Evolutionary conservation across 768 basidiomycete genomes (phyloP).

Genomic region (Russula earlei): DNA sequence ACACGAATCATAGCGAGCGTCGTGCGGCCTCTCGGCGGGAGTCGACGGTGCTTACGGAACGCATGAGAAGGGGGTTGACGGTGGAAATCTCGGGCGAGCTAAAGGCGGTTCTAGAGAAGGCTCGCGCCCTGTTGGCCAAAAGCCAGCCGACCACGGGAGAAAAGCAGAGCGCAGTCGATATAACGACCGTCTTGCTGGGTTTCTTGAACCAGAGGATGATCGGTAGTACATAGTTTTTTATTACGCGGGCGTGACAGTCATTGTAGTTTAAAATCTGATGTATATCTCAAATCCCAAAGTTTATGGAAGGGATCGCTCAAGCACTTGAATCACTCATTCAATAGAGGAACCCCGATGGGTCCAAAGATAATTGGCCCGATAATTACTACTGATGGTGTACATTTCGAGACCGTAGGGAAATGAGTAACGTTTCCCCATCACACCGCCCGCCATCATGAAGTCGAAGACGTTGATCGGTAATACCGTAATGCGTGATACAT

Average conservation of each 20-base stretch:
- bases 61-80: slow-evolving; percentile 65
- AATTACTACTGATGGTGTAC: no score
- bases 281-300: no score
- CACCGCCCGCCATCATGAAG: no score
- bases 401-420: no score
- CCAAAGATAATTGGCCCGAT: no score
- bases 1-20: slow-evolving; percentile 29
- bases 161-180: slow-evolving; percentile 34
- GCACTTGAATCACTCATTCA: no score
- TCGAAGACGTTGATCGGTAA: no score
- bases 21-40: slow-evolving; percentile 32
- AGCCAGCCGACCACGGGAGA: slow-evolving; percentile 41
- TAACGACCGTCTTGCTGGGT: slow-evolving; percentile 48
- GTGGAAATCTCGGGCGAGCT: slow-evolving; percentile 72
- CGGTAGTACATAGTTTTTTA: slow-evolving; percentile 1
- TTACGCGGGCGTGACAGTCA: neutral
- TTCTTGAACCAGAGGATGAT: slow-evolving; percentile 59
- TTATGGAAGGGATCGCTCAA: no score
- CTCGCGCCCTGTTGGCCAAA: slow-evolving; percentile 55
- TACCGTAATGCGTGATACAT: no score
- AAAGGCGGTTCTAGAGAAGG: slow-evolving; percentile 53
- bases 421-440: no score
- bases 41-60: slow-evolving; percentile 48
- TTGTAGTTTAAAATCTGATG: neutral
- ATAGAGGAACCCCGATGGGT: no score